Base-by-base conservation (phyloP, 202 grass and related monocot species). In the Setaria italica region DNA sequence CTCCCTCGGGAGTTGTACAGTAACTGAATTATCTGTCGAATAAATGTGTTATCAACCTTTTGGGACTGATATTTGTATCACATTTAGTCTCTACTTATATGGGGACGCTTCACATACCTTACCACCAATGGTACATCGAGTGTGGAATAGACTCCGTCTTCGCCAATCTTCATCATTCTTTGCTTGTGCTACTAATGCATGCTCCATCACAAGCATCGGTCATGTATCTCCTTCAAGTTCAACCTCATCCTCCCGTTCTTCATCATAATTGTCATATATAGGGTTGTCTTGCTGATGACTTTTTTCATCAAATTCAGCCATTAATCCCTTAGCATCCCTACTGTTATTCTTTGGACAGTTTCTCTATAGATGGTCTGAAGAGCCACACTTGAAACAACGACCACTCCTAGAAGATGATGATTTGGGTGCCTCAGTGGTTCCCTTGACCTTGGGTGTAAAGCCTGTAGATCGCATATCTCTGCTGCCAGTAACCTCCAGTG, bases 321-420 rank as follows among this genome's bases (percentile, higher is more conserved):
- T 72, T 30, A 49, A 49, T 5, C 69, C 43, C 7, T 49, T 49
- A 30, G 43, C 43, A 16, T 72, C 69, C 12, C 69, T 48, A 2
- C 43, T 71, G 2, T 49, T 48, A 5, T 71, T 71, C 11, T 49
- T 71, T 48, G 43, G 43, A 30, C 43, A 71, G 0, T 71, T 10
- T 0, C 43, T 71, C 2, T 49, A 11, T 1, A 49, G 12, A 72
- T 70, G 69, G 0, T 72, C 11, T 15, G 45, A 15, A 3, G 69
- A 72, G 6, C 45, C 69, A 72, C 45, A 72, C n/a, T 72, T 72
- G 6, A 72, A 72, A 72, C 45, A 72, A 15, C 6, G 43, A 30
- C 5, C 42, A 48, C 43, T 30, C 2, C 42, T 43, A 16, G 63
- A 37, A 19, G 6, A 37, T 66, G 63, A 66, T 46, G 39, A 32